Percentiles rank a stretch among this genome's conserved stretches.
phyloP scores from a whole-genome alignment of 805 yeast genomes.

The Starmera dryadoides region DNA sequence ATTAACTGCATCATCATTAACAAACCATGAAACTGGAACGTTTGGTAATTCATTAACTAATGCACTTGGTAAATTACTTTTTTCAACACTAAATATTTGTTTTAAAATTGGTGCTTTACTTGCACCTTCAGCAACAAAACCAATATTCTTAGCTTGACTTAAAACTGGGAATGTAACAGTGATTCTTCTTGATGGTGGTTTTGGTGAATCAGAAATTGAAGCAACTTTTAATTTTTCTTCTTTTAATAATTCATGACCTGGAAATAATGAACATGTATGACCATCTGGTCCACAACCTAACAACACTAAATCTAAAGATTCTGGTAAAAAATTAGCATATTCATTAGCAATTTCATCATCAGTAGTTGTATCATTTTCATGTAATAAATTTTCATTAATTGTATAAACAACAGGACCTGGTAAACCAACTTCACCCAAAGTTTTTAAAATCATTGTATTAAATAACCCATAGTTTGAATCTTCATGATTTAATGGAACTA shows the following conservation, averaged over 20 bases:
- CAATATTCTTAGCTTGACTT: constrained; percentile 37
- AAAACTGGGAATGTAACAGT: constrained; percentile 80
- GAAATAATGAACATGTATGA: constrained; percentile 90
- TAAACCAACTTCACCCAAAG: constrained; percentile 27
- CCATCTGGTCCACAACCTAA: constrained; percentile 97
- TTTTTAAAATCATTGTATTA: constrained; percentile 39
- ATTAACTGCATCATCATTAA: constrained; percentile 66
- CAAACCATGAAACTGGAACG: constrained; percentile 72
- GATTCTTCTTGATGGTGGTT: constrained; percentile 90
- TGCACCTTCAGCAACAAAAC: constrained; percentile 87
- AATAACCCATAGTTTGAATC: constrained; percentile 86
- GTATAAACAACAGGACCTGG: constrained; percentile 54
- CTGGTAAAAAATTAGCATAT: constrained; percentile 55
- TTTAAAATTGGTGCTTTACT: constrained; percentile 69
- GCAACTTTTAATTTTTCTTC: constrained; percentile 51
- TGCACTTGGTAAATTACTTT: constrained; percentile 57
- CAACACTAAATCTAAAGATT: constrained; percentile 52
- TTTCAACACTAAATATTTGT: constrained; percentile 53
- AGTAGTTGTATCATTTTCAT: constrained; percentile 43
- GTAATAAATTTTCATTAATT: constrained; percentile 55
- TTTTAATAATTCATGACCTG: constrained; percentile 63
- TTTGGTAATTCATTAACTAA: constrained; percentile 57
- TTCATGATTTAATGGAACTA: constrained; percentile 73
- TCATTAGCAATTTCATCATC: constrained; percentile 49
- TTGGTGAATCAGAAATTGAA: constrained; percentile 75